These are phyloP conservation scores for Grigorovia transvaalensis DNA, from an alignment of 805 yeast species.

Conservation along the genomic window DNA sequence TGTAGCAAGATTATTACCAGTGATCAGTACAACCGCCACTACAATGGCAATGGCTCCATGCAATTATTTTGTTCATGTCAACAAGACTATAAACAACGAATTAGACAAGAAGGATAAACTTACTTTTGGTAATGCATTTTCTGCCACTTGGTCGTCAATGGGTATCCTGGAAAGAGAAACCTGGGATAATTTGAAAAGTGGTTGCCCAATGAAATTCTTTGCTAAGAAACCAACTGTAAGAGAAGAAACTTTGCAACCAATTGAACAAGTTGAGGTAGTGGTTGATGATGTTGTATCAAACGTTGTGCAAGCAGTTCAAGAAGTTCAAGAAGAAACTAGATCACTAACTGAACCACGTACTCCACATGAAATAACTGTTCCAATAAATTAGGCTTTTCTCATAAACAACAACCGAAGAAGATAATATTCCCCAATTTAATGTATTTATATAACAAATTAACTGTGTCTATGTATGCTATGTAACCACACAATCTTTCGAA, in stretches of 20 bases:
- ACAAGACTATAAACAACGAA: slow-evolving; percentile 32
- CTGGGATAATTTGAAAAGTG: background rate
- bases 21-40: background rate
- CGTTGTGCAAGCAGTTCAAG: background rate
- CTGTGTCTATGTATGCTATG: background rate
- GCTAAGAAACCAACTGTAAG: background rate
- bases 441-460: background rate
- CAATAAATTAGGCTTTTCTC: background rate
- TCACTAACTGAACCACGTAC: background rate
- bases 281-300: background rate
- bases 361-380: background rate
- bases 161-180: slow-evolving; percentile 26
- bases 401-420: too few relatives aligned
- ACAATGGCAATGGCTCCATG: slow-evolving; percentile 25
- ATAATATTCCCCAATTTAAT: background rate
- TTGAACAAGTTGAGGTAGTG: background rate
- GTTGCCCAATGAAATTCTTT: background rate
- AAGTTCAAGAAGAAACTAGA: background rate
- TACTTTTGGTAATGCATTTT: slow-evolving; percentile 21
- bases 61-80: slow-evolving; percentile 28
- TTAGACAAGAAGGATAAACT: slow-evolving; percentile 32
- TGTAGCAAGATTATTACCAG: slow-evolving; percentile 1
- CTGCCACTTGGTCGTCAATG: slow-evolving; percentile 27
- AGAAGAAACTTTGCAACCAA: background rate
- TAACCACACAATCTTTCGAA: background rate